These are phyloP conservation scores for Alloteropsis semialata DNA, from an alignment of 176 grass and related monocot species.

Conservation along the genomic window DNA sequence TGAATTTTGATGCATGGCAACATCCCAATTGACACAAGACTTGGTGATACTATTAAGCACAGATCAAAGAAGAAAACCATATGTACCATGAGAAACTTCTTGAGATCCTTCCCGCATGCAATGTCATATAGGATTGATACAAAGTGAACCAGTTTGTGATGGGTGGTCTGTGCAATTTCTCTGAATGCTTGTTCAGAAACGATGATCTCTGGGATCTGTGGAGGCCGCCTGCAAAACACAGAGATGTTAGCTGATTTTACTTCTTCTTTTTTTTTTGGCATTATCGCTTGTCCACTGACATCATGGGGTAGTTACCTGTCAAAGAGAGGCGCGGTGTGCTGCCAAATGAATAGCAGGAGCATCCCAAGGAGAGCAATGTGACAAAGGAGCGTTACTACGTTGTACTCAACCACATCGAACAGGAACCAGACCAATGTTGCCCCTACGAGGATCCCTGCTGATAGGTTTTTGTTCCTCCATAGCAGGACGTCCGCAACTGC, in stretches of 20 bases:
- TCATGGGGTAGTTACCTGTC: constrained; percentile 40
- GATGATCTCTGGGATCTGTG: constrained; percentile 60
- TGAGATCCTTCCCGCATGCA: constrained; percentile 80
- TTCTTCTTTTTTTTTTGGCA: too few species aligned
- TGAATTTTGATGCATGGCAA: neutral
- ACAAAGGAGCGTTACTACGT: constrained; percentile 65
- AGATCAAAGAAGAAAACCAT: neutral
- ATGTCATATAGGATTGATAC: constrained; percentile 51
- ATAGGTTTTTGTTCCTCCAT: constrained; percentile 70
- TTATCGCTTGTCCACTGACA: neutral
- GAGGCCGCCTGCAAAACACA: constrained; percentile 42
- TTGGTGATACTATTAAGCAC: neutral
- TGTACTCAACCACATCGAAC: constrained; percentile 83
- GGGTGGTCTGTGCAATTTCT: constrained; percentile 50
- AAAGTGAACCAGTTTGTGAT: constrained; percentile 42
- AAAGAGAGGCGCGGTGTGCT: constrained; percentile 46
- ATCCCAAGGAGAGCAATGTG: constrained; percentile 66
- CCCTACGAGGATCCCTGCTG: constrained; percentile 65
- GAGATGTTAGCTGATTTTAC: neutral
- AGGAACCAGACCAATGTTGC: constrained; percentile 70
- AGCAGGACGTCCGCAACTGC: constrained; percentile 81
- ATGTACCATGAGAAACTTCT: constrained; percentile 68
- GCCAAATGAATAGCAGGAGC: constrained; percentile 72
- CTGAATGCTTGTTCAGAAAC: constrained; percentile 61
- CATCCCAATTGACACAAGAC: neutral